Evolutionary conservation across 352 stramenopile species (phyloP), one percentile per base, ranked within the genome.

Genomic region (Phytopythium cucurbitacearum): DNA sequence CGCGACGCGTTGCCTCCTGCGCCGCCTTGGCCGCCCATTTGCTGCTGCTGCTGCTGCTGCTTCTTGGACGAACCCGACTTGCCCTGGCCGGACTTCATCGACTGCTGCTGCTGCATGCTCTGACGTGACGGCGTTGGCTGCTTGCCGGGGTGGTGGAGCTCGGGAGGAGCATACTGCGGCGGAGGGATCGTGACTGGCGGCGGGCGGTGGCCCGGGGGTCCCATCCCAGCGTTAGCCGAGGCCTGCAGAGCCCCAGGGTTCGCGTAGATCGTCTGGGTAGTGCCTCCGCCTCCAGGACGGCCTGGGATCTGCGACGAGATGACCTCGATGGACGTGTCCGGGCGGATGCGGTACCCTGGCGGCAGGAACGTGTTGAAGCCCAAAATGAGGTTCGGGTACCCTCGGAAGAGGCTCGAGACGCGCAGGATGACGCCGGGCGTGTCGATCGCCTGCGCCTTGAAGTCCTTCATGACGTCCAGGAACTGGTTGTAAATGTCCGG

Each of bases 401-500:
- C 97, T 34, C 97, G 94, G 73, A 99, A 99, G 7, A 99, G 83
- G 46, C 89, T 96, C 0, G 95, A 98, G 2, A 99, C 97, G n/a
- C 95, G 87, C 7, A 97, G 68, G 67, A 99, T 99, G 0, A 99
- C 97, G 2, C 97, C 97, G 2, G 97, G 97, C 0, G 97, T 99
- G 72, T 99, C 96, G 50, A 99, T 99, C 41, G 87, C 89, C 67
- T 99, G 95, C 3, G 96, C 97, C 65, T 99, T 99, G 70, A 99
- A 99, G 41, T 98, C 98, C 83, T 99, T 99, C 97, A 99, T 99
- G 56, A 99, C 98, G 66, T 99, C 97, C 44, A 99, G 71, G 62
- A 99, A 99, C 69, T 99, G 96, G 79, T 99, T 99, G 90, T 99
- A 99, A 40, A 99, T 99, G 60, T 99, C 94, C 0, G 96, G 96